Percentiles rank a stretch among this genome's conserved stretches.
Conservation (phyloP, 1,284 basidiomycete species). For the Marasmius sp. region DNA sequence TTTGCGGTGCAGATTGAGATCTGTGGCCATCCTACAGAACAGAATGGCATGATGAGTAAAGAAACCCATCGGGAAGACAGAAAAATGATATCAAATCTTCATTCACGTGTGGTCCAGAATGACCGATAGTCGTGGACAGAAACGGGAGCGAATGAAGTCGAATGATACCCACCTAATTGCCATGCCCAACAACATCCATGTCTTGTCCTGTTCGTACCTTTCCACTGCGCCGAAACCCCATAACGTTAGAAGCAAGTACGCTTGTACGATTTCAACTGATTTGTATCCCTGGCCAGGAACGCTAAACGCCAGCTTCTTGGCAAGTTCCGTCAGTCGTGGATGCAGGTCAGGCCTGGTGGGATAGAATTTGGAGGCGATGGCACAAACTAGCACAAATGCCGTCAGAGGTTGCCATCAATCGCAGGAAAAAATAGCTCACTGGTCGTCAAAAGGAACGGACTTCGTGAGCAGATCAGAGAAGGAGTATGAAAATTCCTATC, state of each 20-base stretch:
- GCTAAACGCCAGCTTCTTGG: constrained; percentile 90
- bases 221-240: constrained; percentile 93
- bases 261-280: constrained; percentile 93
- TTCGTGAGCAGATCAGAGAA: constrained; percentile 86
- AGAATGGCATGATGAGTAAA: background rate
- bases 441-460: constrained; percentile 90
- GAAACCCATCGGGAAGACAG: background rate
- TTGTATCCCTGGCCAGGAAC: constrained; percentile 89
- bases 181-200: constrained; percentile 90
- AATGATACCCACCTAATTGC: constrained; percentile 59
- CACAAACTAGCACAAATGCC: constrained; percentile 65
- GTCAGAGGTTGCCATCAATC: background rate
- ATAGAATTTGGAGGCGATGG: constrained; percentile 92
- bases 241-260: constrained; percentile 78
- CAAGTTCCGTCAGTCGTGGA: constrained; percentile 75
- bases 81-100: background rate
- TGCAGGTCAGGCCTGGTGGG: constrained; percentile 83
- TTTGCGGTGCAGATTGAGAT: constrained; percentile 93
- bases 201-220: constrained; percentile 95
- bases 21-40: constrained; percentile 81
- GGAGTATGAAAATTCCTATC: constrained; percentile 90
- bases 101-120: too few species aligned
- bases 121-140: background rate
- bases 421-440: constrained; percentile 53
- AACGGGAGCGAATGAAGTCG: background rate